Percentiles rank a stretch among this genome's conserved stretches.
Evolutionary conservation across 2,329 filamentous ascomycete genomes (phyloP).

Genomic region (Coniella lustricola): DNA sequence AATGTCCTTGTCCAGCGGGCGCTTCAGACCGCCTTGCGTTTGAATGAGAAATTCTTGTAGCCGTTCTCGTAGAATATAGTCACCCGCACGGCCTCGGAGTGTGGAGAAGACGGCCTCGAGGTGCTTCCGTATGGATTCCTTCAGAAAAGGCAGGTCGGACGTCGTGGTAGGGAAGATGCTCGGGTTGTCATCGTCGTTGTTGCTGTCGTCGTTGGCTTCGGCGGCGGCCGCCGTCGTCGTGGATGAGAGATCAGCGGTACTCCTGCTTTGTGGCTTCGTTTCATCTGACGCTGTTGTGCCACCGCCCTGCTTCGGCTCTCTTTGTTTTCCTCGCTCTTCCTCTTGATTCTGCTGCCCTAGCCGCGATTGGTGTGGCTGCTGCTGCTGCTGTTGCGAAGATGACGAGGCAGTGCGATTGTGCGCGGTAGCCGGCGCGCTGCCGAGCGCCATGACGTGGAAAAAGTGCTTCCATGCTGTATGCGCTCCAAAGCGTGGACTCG

Average conservation of each 20-base stretch:
- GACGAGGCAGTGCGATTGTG: conserved; percentile 7
- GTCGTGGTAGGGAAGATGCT: conserved; percentile 5
- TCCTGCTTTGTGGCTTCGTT: no score
- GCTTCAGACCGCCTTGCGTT: conserved; percentile 39
- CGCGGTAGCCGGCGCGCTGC: conserved; percentile 3
- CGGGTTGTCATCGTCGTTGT: conserved; percentile 3
- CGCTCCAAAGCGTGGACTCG: conserved; percentile 14
- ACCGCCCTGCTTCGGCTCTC: background rate
- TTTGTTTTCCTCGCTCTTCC: background rate
- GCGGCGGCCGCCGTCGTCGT: conserved; percentile 4
- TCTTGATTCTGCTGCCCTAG: conserved; percentile 1
- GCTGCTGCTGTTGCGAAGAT: background rate
- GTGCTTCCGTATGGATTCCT: conserved; percentile 40
- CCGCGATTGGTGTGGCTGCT: background rate
- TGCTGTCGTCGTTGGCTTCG: background rate
- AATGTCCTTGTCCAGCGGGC: conserved; percentile 29
- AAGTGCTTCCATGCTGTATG: conserved; percentile 16
- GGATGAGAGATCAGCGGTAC: background rate
- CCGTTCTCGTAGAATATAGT: conserved; percentile 24
- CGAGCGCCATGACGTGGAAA: conserved; percentile 14
- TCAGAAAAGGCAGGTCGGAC: conserved; percentile 34
- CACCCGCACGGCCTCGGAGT: conserved; percentile 29
- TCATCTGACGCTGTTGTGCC: no score
- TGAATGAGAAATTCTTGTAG: conserved; percentile 43
- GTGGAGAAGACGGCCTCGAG: conserved; percentile 41